Evolutionary conservation across 257 asterid genomes (phyloP), one percentile per base, ranked within the genome.

Genomic region (Lantana camara): DNA sequence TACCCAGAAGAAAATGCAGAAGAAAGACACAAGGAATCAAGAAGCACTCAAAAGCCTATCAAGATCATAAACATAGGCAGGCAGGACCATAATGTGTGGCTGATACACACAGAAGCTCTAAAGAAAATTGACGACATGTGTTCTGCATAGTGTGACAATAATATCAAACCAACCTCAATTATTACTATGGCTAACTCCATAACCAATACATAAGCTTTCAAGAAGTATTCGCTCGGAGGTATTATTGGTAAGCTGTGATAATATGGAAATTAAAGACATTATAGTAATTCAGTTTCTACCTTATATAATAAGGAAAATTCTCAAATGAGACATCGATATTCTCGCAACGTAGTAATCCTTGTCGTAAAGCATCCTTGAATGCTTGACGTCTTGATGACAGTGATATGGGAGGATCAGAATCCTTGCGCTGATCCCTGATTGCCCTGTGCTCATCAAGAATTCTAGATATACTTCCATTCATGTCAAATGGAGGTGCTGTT

Each of bases 291-390:
- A 21, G 19, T 61, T 53, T 19, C 38, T 81, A 92, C 98, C 98
- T 89, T 51, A 92, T 75, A 72, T 89, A 92, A 63, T 92, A 89
- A 4, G 98, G 97, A 69, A 92, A 89, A 62, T 80, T 83, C 65
- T 85, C 91, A 73, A 89, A 87, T 9, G 98, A 82, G 57, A 81
- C 84, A 50, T 83, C 92, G 41, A 87, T 87, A 63, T 67, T 66
- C 60, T 79, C 68, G 59, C 91, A 72, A 74, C 73, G 82, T 61
- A 89, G 68, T 49, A 87, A 38, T 68, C 93, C 90, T 75, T 80
- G 80, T 57, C 69, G 92, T 54, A 92, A 64, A 48, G 70, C 69
- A 74, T 82, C 96, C 83, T 89, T 87, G 77, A 81, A 89, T 21
- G 83, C 87, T 72, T 83, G 84, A 41, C 85, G 87, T 77, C 95